Evolutionary conservation across 176 grass and related monocot species (phyloP).

Genomic region (Aegilops speltoides): DNA sequence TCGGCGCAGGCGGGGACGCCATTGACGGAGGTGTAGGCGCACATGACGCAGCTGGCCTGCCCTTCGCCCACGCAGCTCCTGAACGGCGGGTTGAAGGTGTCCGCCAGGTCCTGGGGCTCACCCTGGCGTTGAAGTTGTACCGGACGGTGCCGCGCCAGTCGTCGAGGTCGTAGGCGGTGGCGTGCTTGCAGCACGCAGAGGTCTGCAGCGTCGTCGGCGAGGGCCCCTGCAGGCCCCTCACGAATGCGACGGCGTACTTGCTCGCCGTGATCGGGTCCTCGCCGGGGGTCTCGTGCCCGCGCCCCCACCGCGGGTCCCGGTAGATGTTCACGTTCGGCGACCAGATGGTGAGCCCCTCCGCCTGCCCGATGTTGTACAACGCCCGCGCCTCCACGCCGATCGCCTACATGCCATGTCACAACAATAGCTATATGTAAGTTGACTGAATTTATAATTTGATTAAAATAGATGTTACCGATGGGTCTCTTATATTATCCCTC

Average conservation of each 20-base stretch:
- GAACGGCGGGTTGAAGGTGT: slow-evolving; percentile 81
- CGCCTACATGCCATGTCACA: not conserved
- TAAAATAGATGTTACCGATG: too few relatives aligned
- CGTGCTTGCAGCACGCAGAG: slow-evolving; percentile 92
- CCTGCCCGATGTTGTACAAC: slow-evolving; percentile 57
- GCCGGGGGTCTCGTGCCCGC: slow-evolving; percentile 80
- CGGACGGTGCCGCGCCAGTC: slow-evolving; percentile 54
- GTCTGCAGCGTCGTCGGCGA: slow-evolving; percentile 35
- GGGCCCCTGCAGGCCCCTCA: slow-evolving; percentile 61
- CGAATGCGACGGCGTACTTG: slow-evolving; percentile 58
- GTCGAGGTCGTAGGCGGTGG: slow-evolving; percentile 78
- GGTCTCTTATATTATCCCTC: too few relatives aligned
- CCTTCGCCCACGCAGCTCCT: slow-evolving; percentile 62
- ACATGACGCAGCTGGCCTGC: slow-evolving; percentile 73
- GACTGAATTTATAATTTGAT: too few relatives aligned
- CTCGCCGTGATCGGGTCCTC: slow-evolving; percentile 54
- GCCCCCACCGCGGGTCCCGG: slow-evolving; percentile 76
- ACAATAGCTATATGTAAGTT: too few relatives aligned
- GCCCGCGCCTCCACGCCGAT: slow-evolving; percentile 28
- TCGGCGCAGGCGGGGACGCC: slow-evolving; percentile 67
- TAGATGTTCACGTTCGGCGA: slow-evolving; percentile 79
- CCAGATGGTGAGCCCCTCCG: slow-evolving; percentile 78
- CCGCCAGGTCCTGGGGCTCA: slow-evolving; percentile 66
- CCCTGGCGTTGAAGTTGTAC: slow-evolving; percentile 45
- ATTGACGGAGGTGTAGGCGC: slow-evolving; percentile 69